Base-by-base conservation (phyloP, 1,284 basidiomycete species). In the Ustilago bromivora region DNA sequence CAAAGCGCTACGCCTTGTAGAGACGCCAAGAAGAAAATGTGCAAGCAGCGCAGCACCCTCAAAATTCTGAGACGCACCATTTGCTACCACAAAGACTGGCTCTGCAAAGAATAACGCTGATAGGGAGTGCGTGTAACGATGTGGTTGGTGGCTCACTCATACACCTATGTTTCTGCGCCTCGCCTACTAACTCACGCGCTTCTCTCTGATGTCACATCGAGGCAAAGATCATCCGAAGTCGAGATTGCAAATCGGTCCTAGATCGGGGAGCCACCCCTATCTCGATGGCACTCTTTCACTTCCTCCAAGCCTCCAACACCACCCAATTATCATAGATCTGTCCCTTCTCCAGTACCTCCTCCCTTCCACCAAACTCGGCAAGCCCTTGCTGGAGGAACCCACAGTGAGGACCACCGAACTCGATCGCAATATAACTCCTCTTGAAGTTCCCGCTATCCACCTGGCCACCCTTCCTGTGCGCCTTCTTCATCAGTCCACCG, bases 321-420 rank as follows among this genome's bases (percentile, higher is more conserved):
- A 83, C 80, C 79, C 78, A 82, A 62, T 78, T 68, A 43, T 69
- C 68, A 46, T 83, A 83, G 15, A 68, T 64, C 64, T 82, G 72
- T 9, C 78, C 80, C 23, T 64, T 68, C 35, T 72, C 65, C 31
- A 84, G 60, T 23, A 82, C 19, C 57, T 82, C 80, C 32, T 80
- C 81, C 56, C 56, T 55, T 2, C 78, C 79, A 23, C 73, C 80
- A 3, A 71, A 51, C n/a, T 65, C 55, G 15, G 56, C 53, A 31
- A 85, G 62, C 11, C 51, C 46, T 17, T 71, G 38, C 55, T 66
- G 69, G 35, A 83, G 28, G 66, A 83, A 83, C 15, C 78, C 81
- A 38, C 76, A 79, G 60, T 85, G 83, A 41, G 83, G 83, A 17
- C 76, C 77, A n/a, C 70, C 64, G 36, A 84, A 85, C 60, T 85